Percentiles rank a stretch among this genome's conserved stretches.
Conservation (phyloP, 257 asterid species). For the Capsicum rhomboideum region DNA sequence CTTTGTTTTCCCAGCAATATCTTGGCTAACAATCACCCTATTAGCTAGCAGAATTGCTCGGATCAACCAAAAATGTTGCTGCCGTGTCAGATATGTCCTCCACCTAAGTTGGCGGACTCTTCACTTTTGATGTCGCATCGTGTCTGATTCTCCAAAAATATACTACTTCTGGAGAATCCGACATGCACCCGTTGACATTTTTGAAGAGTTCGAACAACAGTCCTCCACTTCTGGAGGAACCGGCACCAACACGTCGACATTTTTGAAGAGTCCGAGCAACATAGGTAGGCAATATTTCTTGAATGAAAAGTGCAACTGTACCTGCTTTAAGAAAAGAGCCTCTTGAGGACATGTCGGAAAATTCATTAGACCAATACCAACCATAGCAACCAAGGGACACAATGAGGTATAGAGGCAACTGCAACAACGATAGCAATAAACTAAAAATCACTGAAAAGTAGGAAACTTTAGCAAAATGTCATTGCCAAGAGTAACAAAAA, state of each 20-base stretch:
- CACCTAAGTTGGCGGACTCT: no score
- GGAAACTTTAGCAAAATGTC: background rate
- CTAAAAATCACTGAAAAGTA: background rate
- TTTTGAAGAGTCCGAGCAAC: no score
- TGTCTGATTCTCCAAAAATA: no score
- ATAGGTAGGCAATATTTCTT: background rate
- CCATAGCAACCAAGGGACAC: slow-evolving; percentile 76
- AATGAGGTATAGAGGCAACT: slow-evolving; percentile 64
- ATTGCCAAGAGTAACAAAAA: background rate
- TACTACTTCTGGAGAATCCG: no score
- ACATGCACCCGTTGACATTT: no score
- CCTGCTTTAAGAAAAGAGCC: slow-evolving; percentile 66
- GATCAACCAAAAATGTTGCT: no score
- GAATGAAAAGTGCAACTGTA: background rate
- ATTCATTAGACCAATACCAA: slow-evolving; percentile 65
- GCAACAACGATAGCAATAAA: background rate
- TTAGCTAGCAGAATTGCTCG: background rate
- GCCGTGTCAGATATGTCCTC: no score
- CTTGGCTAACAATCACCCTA: background rate
- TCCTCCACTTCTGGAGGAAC: no score
- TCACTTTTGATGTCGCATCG: no score
- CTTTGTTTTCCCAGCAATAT: background rate
- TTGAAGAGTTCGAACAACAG: no score
- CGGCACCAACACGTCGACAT: no score
- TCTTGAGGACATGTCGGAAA: slow-evolving; percentile 77